These are phyloP conservation scores for Moesziomyces parantarcticus DNA, from an alignment of 1,284 basidiomycete genomes.

Conservation along the genomic window DNA sequence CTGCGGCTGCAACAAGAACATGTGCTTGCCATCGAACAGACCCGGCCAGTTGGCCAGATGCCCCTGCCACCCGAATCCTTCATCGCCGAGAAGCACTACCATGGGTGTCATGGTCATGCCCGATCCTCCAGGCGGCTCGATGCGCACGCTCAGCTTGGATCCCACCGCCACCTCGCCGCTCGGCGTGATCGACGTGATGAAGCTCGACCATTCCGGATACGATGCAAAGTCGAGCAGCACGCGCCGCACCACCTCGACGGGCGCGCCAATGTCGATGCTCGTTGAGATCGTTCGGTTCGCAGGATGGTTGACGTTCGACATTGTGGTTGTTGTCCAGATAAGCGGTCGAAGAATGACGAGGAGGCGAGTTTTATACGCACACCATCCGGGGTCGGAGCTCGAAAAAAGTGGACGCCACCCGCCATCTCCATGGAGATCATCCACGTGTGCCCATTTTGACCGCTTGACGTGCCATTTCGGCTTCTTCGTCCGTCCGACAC, in stretches of 20 bases:
- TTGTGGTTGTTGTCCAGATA: neutral
- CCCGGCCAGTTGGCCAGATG: slow-evolving; percentile 13
- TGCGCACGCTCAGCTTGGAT: neutral
- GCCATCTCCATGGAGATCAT: slow-evolving; percentile 12
- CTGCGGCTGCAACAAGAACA: slow-evolving; percentile 11
- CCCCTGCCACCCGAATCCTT: slow-evolving; percentile 18
- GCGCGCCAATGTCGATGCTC: slow-evolving; percentile 11
- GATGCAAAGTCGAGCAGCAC: slow-evolving; percentile 20
- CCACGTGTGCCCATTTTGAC: neutral
- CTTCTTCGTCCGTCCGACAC: slow-evolving; percentile 18
- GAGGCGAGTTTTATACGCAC: neutral
- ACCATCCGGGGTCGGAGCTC: neutral
- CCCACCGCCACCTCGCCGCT: neutral
- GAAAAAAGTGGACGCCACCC: too few relatives aligned
- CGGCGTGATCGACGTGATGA: slow-evolving; percentile 4
- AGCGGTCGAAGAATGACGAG: neutral
- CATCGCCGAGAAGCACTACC: slow-evolving; percentile 10
- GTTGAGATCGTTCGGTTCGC: slow-evolving; percentile 7
- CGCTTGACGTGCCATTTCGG: slow-evolving; percentile 9
- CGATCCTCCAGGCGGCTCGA: slow-evolving; percentile 11
- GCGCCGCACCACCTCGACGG: slow-evolving; percentile 3
- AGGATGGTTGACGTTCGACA: slow-evolving; percentile 17
- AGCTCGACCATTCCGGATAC: slow-evolving; percentile 15
- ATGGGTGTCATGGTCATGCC: slow-evolving; percentile 8
- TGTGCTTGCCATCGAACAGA: slow-evolving; percentile 22